Evolutionary conservation across 306 rosid genomes (phyloP).

Genomic region (Phaseolus lunatus): DNA sequence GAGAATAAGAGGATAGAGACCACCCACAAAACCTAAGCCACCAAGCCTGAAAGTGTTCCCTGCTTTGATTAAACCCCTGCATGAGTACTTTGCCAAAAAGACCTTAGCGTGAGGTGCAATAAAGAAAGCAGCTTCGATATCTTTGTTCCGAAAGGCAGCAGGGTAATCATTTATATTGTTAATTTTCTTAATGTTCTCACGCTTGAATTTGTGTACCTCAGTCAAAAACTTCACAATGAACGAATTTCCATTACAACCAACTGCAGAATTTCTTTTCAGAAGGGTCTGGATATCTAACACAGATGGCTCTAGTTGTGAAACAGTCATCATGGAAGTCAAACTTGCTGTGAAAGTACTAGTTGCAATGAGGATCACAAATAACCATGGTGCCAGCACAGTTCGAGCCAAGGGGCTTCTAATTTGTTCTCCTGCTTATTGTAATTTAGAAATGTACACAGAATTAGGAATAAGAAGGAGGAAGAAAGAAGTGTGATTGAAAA

Average conservation of each 20-base stretch:
- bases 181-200: conserved; percentile 49
- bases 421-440: conserved; percentile 52
- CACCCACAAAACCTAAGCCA: conserved; percentile 69
- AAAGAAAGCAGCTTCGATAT: conserved; percentile 71
- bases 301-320: conserved; percentile 59
- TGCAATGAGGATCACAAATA: conserved; percentile 58
- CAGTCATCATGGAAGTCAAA: conserved; percentile 64
- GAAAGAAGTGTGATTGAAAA: background rate
- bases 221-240: conserved; percentile 54
- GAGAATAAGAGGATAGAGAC: conserved; percentile 36
- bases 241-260: conserved; percentile 66
- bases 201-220: conserved; percentile 45
- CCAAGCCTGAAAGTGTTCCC: conserved; percentile 58
- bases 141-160: conserved; percentile 54
- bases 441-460: conserved; percentile 18
- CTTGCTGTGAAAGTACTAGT: conserved; percentile 65
- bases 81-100: conserved; percentile 64
- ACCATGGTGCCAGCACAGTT: conserved; percentile 68
- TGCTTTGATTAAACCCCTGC: conserved; percentile 53
- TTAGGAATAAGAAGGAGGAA: background rate
- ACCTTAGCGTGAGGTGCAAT: conserved; percentile 66
- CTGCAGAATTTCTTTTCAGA: conserved; percentile 46
- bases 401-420: conserved; percentile 57
- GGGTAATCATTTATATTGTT: conserved; percentile 56
- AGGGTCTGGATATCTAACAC: conserved; percentile 56